Conservation (phyloP, 352 stramenopile species). For the Peronosclerospora sorghi region DNA sequence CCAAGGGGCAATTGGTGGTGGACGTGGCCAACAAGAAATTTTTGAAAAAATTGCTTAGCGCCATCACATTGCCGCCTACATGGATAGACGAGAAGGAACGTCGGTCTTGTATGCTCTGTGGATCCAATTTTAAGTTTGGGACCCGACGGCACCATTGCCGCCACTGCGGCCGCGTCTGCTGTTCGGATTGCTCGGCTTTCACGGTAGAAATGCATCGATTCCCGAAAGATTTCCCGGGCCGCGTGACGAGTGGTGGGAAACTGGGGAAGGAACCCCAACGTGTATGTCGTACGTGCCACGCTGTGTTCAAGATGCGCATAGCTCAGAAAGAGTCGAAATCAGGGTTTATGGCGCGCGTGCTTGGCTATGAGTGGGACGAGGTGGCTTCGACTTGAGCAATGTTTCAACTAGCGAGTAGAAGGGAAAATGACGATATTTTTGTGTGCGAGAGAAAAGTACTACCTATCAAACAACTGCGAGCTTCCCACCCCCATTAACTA, state of each 20-base stretch:
- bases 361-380: slow-evolving; percentile 83
- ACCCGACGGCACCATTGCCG: slow-evolving; percentile 74
- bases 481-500: too few species aligned
- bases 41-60: slow-evolving; percentile 73
- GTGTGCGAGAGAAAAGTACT: too few species aligned
- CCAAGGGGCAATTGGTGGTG: slow-evolving; percentile 60
- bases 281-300: slow-evolving; percentile 73
- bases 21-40: slow-evolving; percentile 73
- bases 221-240: slow-evolving; percentile 75
- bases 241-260: slow-evolving; percentile 49
- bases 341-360: slow-evolving; percentile 69
- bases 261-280: slow-evolving; percentile 68
- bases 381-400: slow-evolving; percentile 35
- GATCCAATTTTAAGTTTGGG: slow-evolving; percentile 66
- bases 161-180: slow-evolving; percentile 79
- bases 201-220: slow-evolving; percentile 73
- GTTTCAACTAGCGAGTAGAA: slow-evolving; percentile 9
- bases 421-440: slow-evolving; percentile 14
- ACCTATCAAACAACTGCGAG: too few species aligned
- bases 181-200: slow-evolving; percentile 70
- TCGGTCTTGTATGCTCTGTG: slow-evolving; percentile 61
- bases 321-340: slow-evolving; percentile 79
- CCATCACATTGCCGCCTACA: slow-evolving; percentile 57
- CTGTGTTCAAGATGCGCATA: slow-evolving; percentile 76
- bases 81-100: slow-evolving; percentile 78